A percentile compares a stretch with the other conserved stretches of the same genome.
These are phyloP conservation scores for Diaporthe sp. DNA, from an alignment of 2,329 filamentous ascomycete species.

Conservation along the genomic window DNA sequence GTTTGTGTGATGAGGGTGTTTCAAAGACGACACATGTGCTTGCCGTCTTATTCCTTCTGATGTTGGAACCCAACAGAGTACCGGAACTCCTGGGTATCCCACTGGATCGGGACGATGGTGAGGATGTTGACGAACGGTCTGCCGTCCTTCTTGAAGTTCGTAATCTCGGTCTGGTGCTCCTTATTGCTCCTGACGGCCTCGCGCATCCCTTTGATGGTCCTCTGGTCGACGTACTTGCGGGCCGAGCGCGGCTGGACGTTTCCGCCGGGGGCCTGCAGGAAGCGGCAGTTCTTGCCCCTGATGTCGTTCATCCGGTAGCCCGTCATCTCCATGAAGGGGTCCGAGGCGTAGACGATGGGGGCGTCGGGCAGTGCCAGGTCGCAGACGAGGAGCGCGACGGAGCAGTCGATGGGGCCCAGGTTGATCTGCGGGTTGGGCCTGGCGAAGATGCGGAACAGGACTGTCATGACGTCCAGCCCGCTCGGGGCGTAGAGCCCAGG, in stretches of 20 bases:
- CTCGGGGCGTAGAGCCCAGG: constrained; percentile 68
- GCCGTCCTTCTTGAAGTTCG: constrained; percentile 87
- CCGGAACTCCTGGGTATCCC: constrained; percentile 73
- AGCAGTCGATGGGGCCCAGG: constrained; percentile 85
- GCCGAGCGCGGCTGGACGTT: constrained; percentile 70
- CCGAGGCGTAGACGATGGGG: constrained; percentile 87
- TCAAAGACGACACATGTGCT: neutral
- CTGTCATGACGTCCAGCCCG: constrained; percentile 67
- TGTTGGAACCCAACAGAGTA: constrained; percentile 88
- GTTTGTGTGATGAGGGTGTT: neutral
- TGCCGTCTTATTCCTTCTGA: constrained; percentile 50
- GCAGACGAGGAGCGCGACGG: constrained; percentile 86
- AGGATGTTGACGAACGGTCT: constrained; percentile 84
- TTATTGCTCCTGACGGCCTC: constrained; percentile 57
- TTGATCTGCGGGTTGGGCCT: constrained; percentile 81
- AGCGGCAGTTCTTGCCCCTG: constrained; percentile 84
- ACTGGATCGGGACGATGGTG: constrained; percentile 85
- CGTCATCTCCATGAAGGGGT: constrained; percentile 82
- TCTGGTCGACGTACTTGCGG: constrained; percentile 75
- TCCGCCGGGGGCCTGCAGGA: constrained; percentile 82
- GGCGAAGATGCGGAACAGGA: constrained; percentile 74
- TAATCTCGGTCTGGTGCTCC: constrained; percentile 67
- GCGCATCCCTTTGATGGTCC: constrained; percentile 69
- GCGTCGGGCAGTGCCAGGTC: constrained; percentile 80
- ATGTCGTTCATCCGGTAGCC: constrained; percentile 83